Evolutionary conservation across 768 basidiomycete genomes (phyloP).

Genomic region (Lentinula detonsa): DNA sequence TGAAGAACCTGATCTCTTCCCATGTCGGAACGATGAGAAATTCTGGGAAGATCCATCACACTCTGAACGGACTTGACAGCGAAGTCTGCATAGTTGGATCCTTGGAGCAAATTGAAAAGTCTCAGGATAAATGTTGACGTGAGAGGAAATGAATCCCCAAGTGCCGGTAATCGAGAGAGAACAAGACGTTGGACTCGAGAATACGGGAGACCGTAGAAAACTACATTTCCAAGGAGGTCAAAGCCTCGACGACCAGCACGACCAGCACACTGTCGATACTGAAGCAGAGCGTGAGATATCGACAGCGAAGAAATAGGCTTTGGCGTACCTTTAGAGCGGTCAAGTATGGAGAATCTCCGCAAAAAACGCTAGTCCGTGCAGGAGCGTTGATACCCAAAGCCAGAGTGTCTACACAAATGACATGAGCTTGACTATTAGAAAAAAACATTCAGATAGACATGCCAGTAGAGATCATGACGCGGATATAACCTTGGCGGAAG

Average conservation of each 20-base stretch:
- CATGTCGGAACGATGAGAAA: slow-evolving; percentile 50
- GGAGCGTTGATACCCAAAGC: slow-evolving; percentile 76
- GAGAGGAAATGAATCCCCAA: slow-evolving; percentile 60
- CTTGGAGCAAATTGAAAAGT: slow-evolving; percentile 59
- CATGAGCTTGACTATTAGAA: neutral
- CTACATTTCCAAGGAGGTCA: slow-evolving; percentile 63
- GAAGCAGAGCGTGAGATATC: slow-evolving; percentile 7
- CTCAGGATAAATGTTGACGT: slow-evolving; percentile 61
- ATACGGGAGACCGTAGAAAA: slow-evolving; percentile 65
- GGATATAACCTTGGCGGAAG: slow-evolving; percentile 57
- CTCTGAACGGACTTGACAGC: slow-evolving; percentile 46
- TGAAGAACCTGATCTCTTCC: slow-evolving; percentile 56
- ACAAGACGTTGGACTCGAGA: slow-evolving; percentile 59
- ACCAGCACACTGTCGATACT: slow-evolving; percentile 73
- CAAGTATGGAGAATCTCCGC: slow-evolving; percentile 53
- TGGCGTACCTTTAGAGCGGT: slow-evolving; percentile 52
- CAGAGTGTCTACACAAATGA: slow-evolving; percentile 41
- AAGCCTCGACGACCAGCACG: slow-evolving; percentile 69
- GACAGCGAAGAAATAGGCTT: neutral
- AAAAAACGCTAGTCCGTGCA: slow-evolving; percentile 59
- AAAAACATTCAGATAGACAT: slow-evolving; percentile 19
- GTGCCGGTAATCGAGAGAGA: slow-evolving; percentile 55
- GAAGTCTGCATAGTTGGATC: slow-evolving; percentile 43
- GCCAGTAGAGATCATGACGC: slow-evolving; percentile 60
- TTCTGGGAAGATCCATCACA: slow-evolving; percentile 50